Percentiles rank a stretch among this genome's conserved stretches.
These are phyloP conservation scores for Leucaena leucocephala DNA, from an alignment of 306 rosid species.

Conservation along the genomic window DNA sequence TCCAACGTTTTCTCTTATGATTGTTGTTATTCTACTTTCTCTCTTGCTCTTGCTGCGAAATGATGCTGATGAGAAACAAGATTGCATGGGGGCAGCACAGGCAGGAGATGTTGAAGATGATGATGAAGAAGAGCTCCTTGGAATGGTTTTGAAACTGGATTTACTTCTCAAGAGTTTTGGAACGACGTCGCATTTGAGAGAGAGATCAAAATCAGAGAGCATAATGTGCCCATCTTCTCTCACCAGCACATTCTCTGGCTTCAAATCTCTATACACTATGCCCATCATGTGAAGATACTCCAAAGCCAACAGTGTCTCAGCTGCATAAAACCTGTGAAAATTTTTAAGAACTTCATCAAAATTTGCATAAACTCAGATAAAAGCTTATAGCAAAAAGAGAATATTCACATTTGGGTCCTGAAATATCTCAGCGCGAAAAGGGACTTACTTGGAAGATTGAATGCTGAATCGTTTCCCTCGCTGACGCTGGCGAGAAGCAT, in stretches of 20 bases:
- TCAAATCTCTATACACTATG: constrained; percentile 88
- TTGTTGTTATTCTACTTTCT: constrained; percentile 52
- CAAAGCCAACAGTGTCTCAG: constrained; percentile 80
- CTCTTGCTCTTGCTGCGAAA: constrained; percentile 46
- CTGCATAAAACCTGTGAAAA: constrained; percentile 77
- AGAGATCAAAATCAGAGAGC: constrained; percentile 96
- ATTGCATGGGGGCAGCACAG: constrained; percentile 80
- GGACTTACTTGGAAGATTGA: constrained; percentile 70
- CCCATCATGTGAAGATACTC: constrained; percentile 99
- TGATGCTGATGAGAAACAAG: constrained; percentile 68
- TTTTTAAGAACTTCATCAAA: not conserved
- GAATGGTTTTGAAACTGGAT: constrained; percentile 36
- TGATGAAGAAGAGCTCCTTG: constrained; percentile 36
- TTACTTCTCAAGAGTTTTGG: constrained; percentile 67
- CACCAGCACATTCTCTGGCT: constrained; percentile 94
- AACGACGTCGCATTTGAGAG: constrained; percentile 92
- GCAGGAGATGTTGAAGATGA: constrained; percentile 28
- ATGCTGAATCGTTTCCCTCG: constrained; percentile 70
- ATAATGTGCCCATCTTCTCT: constrained; percentile 94
- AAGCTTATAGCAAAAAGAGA: not conserved
- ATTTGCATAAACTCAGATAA: not conserved
- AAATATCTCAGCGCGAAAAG: not conserved
- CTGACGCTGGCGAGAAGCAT: constrained; percentile 77
- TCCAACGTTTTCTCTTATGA: constrained; percentile 59
- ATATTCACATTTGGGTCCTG: not conserved